Evolutionary conservation across 768 basidiomycete species (phyloP), one percentile per base, ranked within the genome.

Genomic region (Phanerodontia chrysosporium): DNA sequence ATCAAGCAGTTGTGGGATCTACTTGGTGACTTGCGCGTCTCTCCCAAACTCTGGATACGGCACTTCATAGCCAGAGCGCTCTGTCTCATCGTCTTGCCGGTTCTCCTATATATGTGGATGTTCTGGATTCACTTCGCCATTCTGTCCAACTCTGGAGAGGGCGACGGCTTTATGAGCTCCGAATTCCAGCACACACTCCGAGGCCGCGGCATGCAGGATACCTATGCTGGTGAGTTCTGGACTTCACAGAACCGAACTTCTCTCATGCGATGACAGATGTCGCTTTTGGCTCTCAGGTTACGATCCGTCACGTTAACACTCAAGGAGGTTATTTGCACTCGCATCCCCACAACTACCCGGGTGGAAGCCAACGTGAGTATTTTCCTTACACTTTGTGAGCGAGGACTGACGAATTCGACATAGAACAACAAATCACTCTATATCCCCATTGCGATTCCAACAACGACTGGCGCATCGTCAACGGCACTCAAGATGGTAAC

Each of bases 281-380:
- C 49, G 89, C 85, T 16, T 58, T 95, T 63, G 96, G 95, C 27
- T 97, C 95, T 0, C 76, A 79, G 45, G 76, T 99, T 39, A 79
- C 89, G 1, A 80, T 99, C 36, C 88, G 95, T 51, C 97, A 98
- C 69, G 74, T 95, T 48, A 94, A 98, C 69, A 99, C 97, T 0
- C 96, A 99, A 73, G 97, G 97, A 27, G 97, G 97, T n/a, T 99
- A 98, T 70, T 76, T 99, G 13, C 97, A 99, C 72, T 98, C 97
- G 0, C 97, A 99, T 73, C 59, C 83, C 0, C 93, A 96, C 69
- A 84, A 82, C 53, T 99, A 96, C 68, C 97, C 96, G 0, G 81
- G 79, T 32, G 97, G 97, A 25, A 93, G 90, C 69, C 82, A 90
- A 73, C 97, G 95, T 97, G 72, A 67, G 83, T 77, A 39, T 46